Percentiles rank a stretch among this genome's conserved stretches.
Conservation (phyloP, 1,139 yeast species). For the Yamadazyma dushanensis region DNA sequence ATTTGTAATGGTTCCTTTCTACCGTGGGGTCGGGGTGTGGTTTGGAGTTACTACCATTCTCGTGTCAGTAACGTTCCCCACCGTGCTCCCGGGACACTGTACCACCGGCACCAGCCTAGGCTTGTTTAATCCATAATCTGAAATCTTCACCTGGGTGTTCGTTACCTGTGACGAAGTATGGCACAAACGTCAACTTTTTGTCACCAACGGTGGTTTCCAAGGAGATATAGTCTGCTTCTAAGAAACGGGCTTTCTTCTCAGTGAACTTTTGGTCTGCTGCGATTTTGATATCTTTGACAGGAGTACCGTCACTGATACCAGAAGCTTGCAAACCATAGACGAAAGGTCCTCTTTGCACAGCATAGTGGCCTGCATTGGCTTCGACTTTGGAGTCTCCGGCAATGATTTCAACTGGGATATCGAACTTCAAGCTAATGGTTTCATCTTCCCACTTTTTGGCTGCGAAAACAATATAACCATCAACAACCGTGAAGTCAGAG, state of each 20-base stretch:
- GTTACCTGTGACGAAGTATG: constrained; percentile 21
- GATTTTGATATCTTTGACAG: constrained; percentile 9
- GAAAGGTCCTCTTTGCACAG: constrained; percentile 20
- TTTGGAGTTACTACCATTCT: background rate
- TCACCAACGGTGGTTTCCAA: constrained; percentile 10
- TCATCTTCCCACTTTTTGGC: constrained; percentile 13
- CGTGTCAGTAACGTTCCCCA: too few relatives aligned
- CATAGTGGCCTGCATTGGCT: constrained; percentile 19
- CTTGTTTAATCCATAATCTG: constrained; percentile 16
- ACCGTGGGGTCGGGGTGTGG: too few relatives aligned
- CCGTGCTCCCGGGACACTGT: too few relatives aligned
- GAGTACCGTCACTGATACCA: constrained; percentile 8
- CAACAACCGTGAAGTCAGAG: constrained; percentile 1
- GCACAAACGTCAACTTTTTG: constrained; percentile 14
- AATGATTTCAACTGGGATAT: constrained; percentile 14
- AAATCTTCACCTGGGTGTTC: constrained; percentile 20
- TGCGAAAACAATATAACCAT: constrained; percentile 13
- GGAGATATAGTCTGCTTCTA: constrained; percentile 8
- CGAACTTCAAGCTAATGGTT: constrained; percentile 12
- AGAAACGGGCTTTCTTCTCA: constrained; percentile 1
- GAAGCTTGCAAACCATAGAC: constrained; percentile 20
- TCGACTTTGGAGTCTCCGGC: constrained; percentile 16
- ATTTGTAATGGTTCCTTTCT: background rate
- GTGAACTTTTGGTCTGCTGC: constrained; percentile 9
- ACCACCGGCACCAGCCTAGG: background rate